phyloP scores from a whole-genome alignment of 176 grass and related monocot genomes.

The Aegilops speltoides region DNA sequence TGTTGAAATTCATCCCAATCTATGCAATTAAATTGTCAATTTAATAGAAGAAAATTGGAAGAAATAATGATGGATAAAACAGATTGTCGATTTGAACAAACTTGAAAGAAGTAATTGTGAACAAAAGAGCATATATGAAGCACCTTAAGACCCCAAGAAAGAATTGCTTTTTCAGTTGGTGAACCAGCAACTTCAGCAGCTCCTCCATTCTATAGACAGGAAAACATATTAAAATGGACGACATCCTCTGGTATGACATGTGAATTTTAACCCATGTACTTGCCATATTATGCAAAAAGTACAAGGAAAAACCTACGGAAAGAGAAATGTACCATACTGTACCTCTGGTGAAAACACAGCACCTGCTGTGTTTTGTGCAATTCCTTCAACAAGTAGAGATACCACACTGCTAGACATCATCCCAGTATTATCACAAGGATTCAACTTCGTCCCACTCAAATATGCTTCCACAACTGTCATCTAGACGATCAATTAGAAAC shows the following conservation, averaged over 20 bases:
- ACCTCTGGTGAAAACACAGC: conserved; percentile 75
- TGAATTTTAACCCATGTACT: not conserved
- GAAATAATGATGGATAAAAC: not conserved
- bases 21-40: conserved; percentile 16
- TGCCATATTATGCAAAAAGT: conserved; percentile 11
- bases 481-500: conserved; percentile 30
- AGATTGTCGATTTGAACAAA: not conserved
- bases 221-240: not conserved
- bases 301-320: not conserved
- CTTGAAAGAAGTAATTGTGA: not conserved
- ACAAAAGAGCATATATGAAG: not conserved
- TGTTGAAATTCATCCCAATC: conserved; percentile 68
- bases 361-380: conserved; percentile 71
- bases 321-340: not conserved
- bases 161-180: conserved; percentile 68
- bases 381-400: conserved; percentile 63
- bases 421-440: conserved; percentile 26
- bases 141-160: conserved; percentile 69
- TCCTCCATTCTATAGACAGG: conserved; percentile 35
- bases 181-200: conserved; percentile 50
- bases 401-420: conserved; percentile 27
- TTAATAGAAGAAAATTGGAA: not conserved
- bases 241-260: not conserved
- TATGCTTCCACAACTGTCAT: conserved; percentile 70
- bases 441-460: conserved; percentile 50